phyloP scores from a whole-genome alignment of 2,329 filamentous ascomycete genomes.

The Cyphellophora europaea region DNA sequence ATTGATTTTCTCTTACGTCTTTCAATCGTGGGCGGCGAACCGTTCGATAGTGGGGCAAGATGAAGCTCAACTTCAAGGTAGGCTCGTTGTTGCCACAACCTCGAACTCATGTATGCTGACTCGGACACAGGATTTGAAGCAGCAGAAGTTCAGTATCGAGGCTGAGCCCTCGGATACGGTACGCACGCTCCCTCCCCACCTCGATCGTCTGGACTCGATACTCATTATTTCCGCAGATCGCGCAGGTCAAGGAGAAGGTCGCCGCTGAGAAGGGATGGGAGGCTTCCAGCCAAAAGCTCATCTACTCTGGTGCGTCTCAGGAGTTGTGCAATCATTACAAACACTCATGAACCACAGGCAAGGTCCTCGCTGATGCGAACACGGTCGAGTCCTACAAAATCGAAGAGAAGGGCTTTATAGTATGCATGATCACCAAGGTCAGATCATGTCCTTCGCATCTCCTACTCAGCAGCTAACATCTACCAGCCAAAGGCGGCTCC shows the following conservation, averaged over 20 bases:
- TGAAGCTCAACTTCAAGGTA: conserved; percentile 68
- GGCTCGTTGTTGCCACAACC: conserved; percentile 17
- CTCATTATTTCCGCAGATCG: conserved; percentile 56
- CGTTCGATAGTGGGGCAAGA: conserved; percentile 36
- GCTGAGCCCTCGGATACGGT: conserved; percentile 88
- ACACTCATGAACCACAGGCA: conserved; percentile 50
- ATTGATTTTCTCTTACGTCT: too few species aligned
- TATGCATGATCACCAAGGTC: conserved; percentile 98
- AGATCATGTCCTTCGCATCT: conserved; percentile 22
- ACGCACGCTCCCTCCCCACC: conserved; percentile 2
- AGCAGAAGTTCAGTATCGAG: conserved; percentile 96
- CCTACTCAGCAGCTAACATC: conserved; percentile 3
- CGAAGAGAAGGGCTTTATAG: conserved; percentile 98
- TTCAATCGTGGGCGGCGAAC: too few species aligned
- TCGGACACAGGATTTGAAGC: conserved; percentile 74
- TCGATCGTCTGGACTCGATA: conserved; percentile 7
- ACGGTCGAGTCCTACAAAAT: conserved; percentile 96
- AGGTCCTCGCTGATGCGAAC: conserved; percentile 96
- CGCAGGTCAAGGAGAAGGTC: conserved; percentile 86
- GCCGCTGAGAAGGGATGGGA: conserved; percentile 91
- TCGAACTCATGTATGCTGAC: conserved; percentile 20
- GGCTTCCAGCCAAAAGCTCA: conserved; percentile 81
- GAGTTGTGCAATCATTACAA: not conserved
- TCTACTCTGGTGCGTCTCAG: conserved; percentile 73
- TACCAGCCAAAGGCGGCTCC: conserved; percentile 60